These are phyloP conservation scores for Hemisphaericaspora subhashii DNA, from an alignment of 1,139 yeast genomes.

Conservation along the genomic window DNA sequence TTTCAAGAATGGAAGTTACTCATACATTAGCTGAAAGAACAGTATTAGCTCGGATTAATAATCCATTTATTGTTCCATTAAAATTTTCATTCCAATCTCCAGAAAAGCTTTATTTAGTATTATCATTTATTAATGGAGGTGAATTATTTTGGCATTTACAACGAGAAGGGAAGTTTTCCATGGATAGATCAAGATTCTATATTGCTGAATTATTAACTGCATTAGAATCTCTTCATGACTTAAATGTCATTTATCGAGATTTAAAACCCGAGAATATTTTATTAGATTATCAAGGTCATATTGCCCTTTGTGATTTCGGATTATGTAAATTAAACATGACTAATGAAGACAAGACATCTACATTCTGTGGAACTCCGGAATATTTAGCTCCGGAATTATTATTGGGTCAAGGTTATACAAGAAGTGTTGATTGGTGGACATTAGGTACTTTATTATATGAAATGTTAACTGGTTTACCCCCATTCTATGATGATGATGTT, in stretches of 20 bases:
- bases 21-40: constrained; percentile 96
- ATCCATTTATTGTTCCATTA: constrained; percentile 97
- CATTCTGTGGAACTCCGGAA: constrained; percentile 97
- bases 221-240: constrained; percentile 83
- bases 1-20: constrained; percentile 90
- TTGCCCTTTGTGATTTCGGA: constrained; percentile 96
- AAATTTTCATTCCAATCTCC: constrained; percentile 96
- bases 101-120: constrained; percentile 84
- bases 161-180: constrained; percentile 83
- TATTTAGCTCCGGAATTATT: constrained; percentile 93
- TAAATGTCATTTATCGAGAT: constrained; percentile 92
- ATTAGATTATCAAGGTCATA: constrained; percentile 94
- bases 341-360: constrained; percentile 82
- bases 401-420: constrained; percentile 89
- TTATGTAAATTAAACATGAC: constrained; percentile 93
- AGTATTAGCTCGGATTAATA: constrained; percentile 86
- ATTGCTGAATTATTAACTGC: constrained; percentile 93
- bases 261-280: constrained; percentile 93
- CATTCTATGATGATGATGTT: constrained; percentile 93
- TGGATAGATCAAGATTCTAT: constrained; percentile 88
- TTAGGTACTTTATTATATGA: constrained; percentile 89
- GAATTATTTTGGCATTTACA: constrained; percentile 94
- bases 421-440: constrained; percentile 98
- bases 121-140: constrained; percentile 96
- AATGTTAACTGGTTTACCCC: constrained; percentile 96